phyloP scores from a whole-genome alignment of 192 early-diverging fungal genomes.

The Coemansia sp. region DNA sequence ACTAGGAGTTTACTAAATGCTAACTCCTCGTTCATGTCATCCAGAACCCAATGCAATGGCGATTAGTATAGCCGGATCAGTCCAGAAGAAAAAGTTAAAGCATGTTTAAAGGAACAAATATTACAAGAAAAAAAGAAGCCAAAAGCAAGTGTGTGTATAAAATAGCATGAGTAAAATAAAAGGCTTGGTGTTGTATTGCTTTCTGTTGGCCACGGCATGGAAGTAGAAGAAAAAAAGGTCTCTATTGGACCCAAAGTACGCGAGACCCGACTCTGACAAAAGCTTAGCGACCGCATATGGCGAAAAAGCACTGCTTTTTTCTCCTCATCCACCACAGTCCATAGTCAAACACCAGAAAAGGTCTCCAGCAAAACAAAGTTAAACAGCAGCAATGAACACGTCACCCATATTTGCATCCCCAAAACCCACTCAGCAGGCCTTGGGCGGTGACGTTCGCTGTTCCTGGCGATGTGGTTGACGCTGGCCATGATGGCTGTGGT shows the following conservation, averaged over 20 bases:
- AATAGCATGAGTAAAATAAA: background rate
- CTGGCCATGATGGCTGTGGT: conserved; percentile 8
- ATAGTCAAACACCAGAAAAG: too few species aligned
- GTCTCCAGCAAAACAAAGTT: background rate
- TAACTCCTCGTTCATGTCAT: too few species aligned
- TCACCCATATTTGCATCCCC: background rate
- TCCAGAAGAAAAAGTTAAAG: background rate
- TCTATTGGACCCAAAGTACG: too few species aligned
- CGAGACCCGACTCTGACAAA: too few species aligned
- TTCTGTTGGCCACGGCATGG: background rate
- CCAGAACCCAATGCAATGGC: background rate
- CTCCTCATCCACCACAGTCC: background rate
- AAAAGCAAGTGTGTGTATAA: conserved; percentile 1
- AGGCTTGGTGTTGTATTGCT: background rate
- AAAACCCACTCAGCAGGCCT: conserved; percentile 12
- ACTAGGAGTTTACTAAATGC: conserved; percentile 9
- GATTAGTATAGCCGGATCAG: background rate
- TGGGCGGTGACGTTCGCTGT: conserved; percentile 19
- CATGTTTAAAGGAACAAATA: conserved; percentile 1
- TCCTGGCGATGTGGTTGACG: conserved; percentile 8
- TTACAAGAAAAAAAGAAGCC: conserved; percentile 2
- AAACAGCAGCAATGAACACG: background rate
- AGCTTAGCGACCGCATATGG: background rate
- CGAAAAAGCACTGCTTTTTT: conserved; percentile 8
- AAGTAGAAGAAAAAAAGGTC: too few species aligned